Conservation (phyloP, 345 rosid genomes). For the Linum usitatissimum region DNA sequence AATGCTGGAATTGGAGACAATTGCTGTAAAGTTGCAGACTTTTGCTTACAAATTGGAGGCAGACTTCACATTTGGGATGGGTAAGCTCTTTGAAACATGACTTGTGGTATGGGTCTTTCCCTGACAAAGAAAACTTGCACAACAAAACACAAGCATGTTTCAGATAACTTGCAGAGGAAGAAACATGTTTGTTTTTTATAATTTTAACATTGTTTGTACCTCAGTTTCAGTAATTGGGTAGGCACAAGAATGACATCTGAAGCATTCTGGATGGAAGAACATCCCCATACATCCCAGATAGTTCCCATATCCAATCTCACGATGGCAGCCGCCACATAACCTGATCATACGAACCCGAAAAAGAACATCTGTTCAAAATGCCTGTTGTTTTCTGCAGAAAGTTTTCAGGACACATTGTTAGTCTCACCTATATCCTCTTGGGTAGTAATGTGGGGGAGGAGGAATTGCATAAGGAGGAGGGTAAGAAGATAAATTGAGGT, state of each 20-base stretch:
- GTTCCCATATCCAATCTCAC: slow-evolving; percentile 53
- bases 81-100: slow-evolving; percentile 79
- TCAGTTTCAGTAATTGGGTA: slow-evolving; percentile 68
- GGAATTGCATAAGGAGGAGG: slow-evolving; percentile 33
- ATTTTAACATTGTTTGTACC: slow-evolving; percentile 22
- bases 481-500: slow-evolving; percentile 31
- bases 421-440: slow-evolving; percentile 39
- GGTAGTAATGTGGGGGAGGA: slow-evolving; percentile 29
- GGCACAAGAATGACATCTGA: slow-evolving; percentile 58
- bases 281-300: slow-evolving; percentile 78
- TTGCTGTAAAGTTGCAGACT: neutral
- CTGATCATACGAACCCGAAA: slow-evolving; percentile 10
- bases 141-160: slow-evolving; percentile 25
- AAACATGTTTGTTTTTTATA: neutral
- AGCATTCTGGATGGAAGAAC: slow-evolving; percentile 85
- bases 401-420: neutral
- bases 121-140: slow-evolving; percentile 72
- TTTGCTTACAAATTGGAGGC: slow-evolving; percentile 74
- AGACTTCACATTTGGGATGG: slow-evolving; percentile 96
- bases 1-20: neutral
- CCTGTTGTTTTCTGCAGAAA: neutral
- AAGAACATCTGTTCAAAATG: neutral
- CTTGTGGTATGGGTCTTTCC: slow-evolving; percentile 66
- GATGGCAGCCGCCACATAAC: slow-evolving; percentile 66
- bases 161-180: neutral